phyloP scores from a whole-genome alignment of 495 filamentous ascomycete genomes.

The Hypoxylon lienhwacheense region DNA sequence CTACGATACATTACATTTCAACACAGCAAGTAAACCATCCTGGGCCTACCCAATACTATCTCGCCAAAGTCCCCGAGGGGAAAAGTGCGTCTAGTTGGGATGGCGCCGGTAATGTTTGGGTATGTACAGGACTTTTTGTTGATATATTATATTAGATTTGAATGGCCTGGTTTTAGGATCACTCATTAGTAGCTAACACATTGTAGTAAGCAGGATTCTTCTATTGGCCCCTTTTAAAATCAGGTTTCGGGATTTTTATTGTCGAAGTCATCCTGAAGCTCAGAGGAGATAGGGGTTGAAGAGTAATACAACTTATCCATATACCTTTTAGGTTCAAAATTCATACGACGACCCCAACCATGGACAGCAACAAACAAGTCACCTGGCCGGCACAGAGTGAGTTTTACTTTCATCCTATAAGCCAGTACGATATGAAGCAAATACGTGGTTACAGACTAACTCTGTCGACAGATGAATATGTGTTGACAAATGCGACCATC shows the following conservation, averaged over 20 bases:
- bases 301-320: too few relatives aligned
- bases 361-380: conserved; percentile 45
- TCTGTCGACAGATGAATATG: conserved; percentile 40
- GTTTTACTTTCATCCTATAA: neutral
- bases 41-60: conserved; percentile 50
- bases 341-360: conserved; percentile 44
- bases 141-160: too few relatives aligned
- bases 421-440: neutral
- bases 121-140: too few relatives aligned
- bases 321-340: too few relatives aligned
- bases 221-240: too few relatives aligned
- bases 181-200: too few relatives aligned
- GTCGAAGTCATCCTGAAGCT: too few relatives aligned
- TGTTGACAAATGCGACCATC: conserved; percentile 49
- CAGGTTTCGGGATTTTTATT: too few relatives aligned
- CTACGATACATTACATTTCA: conserved; percentile 49
- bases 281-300: too few relatives aligned
- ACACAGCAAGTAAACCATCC: conserved; percentile 53
- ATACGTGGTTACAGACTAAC: neutral
- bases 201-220: too few relatives aligned
- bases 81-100: conserved; percentile 51
- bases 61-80: conserved; percentile 52
- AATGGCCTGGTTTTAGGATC: too few relatives aligned
- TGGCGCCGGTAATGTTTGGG: conserved; percentile 49
- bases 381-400: conserved; percentile 47